Evolutionary conservation across 1,139 yeast species (phyloP), one percentile per base, ranked within the genome.

Genomic region (Waltiozyma sp.): DNA sequence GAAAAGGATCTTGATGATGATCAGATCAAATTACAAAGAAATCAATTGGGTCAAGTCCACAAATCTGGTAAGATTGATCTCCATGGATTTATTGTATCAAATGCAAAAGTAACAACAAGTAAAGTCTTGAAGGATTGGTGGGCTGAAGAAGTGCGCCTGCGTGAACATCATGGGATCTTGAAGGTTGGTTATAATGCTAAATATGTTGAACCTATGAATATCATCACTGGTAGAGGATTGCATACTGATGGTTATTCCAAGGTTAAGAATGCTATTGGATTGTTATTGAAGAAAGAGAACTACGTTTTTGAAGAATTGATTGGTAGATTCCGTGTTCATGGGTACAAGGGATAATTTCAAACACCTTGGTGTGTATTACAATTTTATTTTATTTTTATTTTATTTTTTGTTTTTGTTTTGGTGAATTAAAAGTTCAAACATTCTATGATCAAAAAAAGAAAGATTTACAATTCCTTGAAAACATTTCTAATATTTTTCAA

Each of bases 211-310:
- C 66, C 68, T 0, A 53, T 75, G 19, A 46, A 44, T 2, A 55
- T 77, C 1, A 57, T 77, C 9, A 75, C 83, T 0, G 84, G 85
- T 0, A 56, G 79, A 45, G 85, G 85, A 0, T 51, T 74, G 14
- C 85, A 78, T 54, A 73, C 80, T 19, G 62, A 51, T 2, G 72
- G 69, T 13, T 80, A 80, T 2, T 62, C 77, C 0, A 69, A 61
- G 44, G 62, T 77, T 16, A 63, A 31, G 34, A 15, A 14, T 31
- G 34, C 34, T 31, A 31, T 31, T 10, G 34, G 34, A 3, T 15
- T n/a, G 18, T 31, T 31, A 18, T 31, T 31, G 34, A 31, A 31
- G 34, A 31, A 31, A 18, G 34, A 31, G 16, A 31, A 31, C 14
- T 31, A 31, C 14, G 34, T n/a, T 14, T 31, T n/a, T 31, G 34